phyloP scores from a whole-genome alignment of 1,284 basidiomycete genomes.

The Tilletiaria anomala region DNA sequence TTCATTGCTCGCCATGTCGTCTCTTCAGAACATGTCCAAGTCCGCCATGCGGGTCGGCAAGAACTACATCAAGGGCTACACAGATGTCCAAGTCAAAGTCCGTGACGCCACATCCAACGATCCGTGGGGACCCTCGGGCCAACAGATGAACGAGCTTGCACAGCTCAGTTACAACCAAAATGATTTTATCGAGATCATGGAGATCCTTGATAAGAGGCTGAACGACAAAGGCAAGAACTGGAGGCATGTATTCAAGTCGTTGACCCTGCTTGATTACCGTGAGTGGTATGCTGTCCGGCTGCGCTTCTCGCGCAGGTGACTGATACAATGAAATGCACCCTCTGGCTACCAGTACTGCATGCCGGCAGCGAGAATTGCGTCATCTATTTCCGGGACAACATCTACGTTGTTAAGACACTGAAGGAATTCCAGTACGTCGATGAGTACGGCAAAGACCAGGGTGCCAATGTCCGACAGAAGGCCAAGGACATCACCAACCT shows the following conservation, averaged over 20 bases:
- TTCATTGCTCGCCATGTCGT: neutral
- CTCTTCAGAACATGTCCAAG: slow-evolving; percentile 35
- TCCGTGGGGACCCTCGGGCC: slow-evolving; percentile 93
- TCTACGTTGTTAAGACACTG: slow-evolving; percentile 96
- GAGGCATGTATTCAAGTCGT: slow-evolving; percentile 98
- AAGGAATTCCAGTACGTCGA: slow-evolving; percentile 98
- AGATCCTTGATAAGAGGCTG: slow-evolving; percentile 96
- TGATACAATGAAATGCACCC: too few species aligned
- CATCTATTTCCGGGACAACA: slow-evolving; percentile 89
- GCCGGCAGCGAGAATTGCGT: slow-evolving; percentile 96
- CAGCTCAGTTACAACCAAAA: slow-evolving; percentile 94
- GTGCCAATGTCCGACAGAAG: slow-evolving; percentile 95
- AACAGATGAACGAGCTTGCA: slow-evolving; percentile 92
- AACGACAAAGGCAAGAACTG: slow-evolving; percentile 99
- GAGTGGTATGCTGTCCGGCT: too few species aligned
- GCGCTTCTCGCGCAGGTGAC: too few species aligned
- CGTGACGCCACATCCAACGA: slow-evolving; percentile 99
- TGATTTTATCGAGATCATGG: slow-evolving; percentile 99
- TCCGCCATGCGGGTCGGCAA: slow-evolving; percentile 36
- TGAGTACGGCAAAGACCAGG: slow-evolving; percentile 90
- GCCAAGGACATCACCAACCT: slow-evolving; percentile 97
- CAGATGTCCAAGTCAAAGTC: slow-evolving; percentile 68
- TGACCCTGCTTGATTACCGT: slow-evolving; percentile 93
- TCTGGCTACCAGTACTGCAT: too few species aligned
- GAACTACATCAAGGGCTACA: slow-evolving; percentile 38